These are phyloP conservation scores for Xylariaceae sp. DNA, from an alignment of 2,329 filamentous ascomycete genomes.

Conservation along the genomic window DNA sequence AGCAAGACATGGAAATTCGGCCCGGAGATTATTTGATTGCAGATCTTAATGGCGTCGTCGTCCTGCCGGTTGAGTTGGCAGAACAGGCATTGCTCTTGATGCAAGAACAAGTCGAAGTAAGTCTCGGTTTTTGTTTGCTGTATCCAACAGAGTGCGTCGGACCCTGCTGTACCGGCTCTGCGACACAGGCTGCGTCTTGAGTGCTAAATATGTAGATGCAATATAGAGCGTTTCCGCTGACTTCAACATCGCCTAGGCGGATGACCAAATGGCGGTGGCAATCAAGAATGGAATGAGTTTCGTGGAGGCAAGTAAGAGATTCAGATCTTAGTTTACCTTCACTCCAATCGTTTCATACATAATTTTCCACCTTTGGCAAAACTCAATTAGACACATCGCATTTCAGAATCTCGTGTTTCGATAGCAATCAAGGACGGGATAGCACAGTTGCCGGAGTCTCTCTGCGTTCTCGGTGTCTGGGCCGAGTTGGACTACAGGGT, in stretches of 20 bases:
- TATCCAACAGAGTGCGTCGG: neutral
- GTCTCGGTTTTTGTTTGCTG: neutral
- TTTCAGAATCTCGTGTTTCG: too few species aligned
- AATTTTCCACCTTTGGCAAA: too few species aligned
- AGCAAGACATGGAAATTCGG: slow-evolving; percentile 36
- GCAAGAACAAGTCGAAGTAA: slow-evolving; percentile 34
- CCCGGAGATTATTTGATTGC: slow-evolving; percentile 44
- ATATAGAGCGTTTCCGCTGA: neutral
- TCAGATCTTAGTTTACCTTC: slow-evolving; percentile 22
- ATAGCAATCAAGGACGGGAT: too few species aligned
- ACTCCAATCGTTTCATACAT: too few species aligned
- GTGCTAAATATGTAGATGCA: too few species aligned
- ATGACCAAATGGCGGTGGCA: slow-evolving; percentile 38
- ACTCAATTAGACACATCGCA: too few species aligned
- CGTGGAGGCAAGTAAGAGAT: slow-evolving; percentile 40
- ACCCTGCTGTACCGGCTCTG: too few species aligned
- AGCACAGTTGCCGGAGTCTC: too few species aligned
- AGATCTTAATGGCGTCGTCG: slow-evolving; percentile 44
- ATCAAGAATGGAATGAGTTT: slow-evolving; percentile 42
- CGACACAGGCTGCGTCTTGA: too few species aligned
- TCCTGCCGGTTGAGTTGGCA: slow-evolving; percentile 37
- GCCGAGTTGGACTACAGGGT: neutral
- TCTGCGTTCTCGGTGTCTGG: too few species aligned
- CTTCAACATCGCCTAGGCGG: slow-evolving; percentile 25
- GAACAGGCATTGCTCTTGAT: slow-evolving; percentile 39